A percentile compares a stretch with the other conserved stretches of the same genome.
These are phyloP conservation scores for Penicillium sp. DNA, from an alignment of 2,329 filamentous ascomycete genomes.

Conservation along the genomic window DNA sequence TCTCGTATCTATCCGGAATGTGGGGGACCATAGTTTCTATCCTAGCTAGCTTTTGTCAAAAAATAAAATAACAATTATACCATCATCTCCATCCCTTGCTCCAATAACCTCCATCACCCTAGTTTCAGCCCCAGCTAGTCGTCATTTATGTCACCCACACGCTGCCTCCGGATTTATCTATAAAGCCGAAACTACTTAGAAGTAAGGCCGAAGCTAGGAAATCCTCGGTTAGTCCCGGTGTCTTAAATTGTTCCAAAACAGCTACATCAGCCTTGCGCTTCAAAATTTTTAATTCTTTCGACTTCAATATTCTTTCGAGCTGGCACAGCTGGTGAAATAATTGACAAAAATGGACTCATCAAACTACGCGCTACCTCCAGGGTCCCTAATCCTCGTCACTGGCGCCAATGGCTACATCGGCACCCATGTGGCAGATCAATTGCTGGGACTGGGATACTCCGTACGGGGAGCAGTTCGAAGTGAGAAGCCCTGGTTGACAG, in stretches of 20 bases:
- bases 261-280: too few relatives aligned
- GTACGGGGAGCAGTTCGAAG: conserved; percentile 53
- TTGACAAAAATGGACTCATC: background rate
- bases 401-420: conserved; percentile 54
- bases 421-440: conserved; percentile 46
- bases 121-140: too few relatives aligned
- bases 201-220: too few relatives aligned
- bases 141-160: too few relatives aligned
- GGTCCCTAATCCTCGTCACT: conserved; percentile 49
- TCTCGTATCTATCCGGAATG: background rate
- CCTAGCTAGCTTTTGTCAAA: conserved; percentile 1
- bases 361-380: background rate
- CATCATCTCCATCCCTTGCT: too few relatives aligned
- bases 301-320: background rate
- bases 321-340: too few relatives aligned
- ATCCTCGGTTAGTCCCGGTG: too few relatives aligned
- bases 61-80: background rate
- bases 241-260: background rate
- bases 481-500: conserved; percentile 41
- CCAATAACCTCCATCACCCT: too few relatives aligned
- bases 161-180: too few relatives aligned
- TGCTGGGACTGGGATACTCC: conserved; percentile 47
- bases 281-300: background rate
- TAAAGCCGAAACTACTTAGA: too few relatives aligned
- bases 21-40: conserved; percentile 2